phyloP scores from a whole-genome alignment of 441 rosid species.

The Melastoma candidum region DNA sequence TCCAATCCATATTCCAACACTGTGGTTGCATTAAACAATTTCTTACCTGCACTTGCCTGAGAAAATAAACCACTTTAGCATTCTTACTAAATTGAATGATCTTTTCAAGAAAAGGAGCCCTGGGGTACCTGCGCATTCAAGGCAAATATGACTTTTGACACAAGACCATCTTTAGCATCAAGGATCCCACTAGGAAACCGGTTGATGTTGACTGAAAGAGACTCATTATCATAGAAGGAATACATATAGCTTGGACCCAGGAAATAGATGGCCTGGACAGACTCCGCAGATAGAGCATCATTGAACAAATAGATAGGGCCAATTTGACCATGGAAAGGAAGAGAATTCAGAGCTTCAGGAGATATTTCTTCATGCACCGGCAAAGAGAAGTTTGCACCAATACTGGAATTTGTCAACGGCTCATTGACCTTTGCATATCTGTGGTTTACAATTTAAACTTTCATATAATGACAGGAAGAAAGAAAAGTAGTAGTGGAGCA shows the following conservation, averaged over 20 bases:
- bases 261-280: slow-evolving; percentile 70
- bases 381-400: slow-evolving; percentile 60
- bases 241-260: slow-evolving; percentile 99
- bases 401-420: slow-evolving; percentile 59
- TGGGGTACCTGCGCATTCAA: slow-evolving; percentile 87
- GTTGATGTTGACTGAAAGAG: slow-evolving; percentile 44
- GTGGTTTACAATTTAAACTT: slow-evolving; percentile 18
- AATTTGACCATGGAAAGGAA: slow-evolving; percentile 87
- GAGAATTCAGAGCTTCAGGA: slow-evolving; percentile 41
- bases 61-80: slow-evolving; percentile 22
- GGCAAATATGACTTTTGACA: slow-evolving; percentile 87
- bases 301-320: slow-evolving; percentile 90
- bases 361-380: slow-evolving; percentile 58
- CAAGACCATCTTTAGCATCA: slow-evolving; percentile 94
- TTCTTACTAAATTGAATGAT: background rate
- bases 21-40: slow-evolving; percentile 81
- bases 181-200: slow-evolving; percentile 74
- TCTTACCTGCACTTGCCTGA: slow-evolving; percentile 93
- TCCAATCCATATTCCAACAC: slow-evolving; percentile 51
- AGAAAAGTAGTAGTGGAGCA: slow-evolving; percentile 13
- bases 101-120: slow-evolving; percentile 8
- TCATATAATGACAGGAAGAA: slow-evolving; percentile 3
- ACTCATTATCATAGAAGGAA: slow-evolving; percentile 81
- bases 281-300: slow-evolving; percentile 87
- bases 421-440: slow-evolving; percentile 95